Conservation (phyloP, 352 stramenopile species). For the Globisporangium emineosum region DNA sequence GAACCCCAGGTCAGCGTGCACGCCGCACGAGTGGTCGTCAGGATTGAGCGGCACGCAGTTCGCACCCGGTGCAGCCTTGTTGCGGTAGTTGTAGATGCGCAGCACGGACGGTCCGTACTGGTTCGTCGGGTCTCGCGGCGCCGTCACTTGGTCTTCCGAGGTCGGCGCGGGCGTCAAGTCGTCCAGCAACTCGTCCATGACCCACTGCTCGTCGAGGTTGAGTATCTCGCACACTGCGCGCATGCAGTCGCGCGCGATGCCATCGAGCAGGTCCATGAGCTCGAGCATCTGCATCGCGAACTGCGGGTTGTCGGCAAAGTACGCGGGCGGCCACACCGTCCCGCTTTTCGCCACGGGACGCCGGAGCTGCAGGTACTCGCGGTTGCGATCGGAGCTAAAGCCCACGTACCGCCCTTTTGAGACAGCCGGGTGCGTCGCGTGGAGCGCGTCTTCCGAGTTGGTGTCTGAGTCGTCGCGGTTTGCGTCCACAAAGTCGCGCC, state of each 20-base stretch:
- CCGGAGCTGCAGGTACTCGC: slow-evolving; percentile 78
- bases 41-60: slow-evolving; percentile 26
- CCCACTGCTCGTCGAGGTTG: slow-evolving; percentile 58
- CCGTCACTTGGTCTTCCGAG: slow-evolving; percentile 22
- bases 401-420: slow-evolving; percentile 71
- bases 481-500: slow-evolving; percentile 68
- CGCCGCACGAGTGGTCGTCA: slow-evolving; percentile 66
- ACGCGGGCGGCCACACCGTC: slow-evolving; percentile 70
- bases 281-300: slow-evolving; percentile 63
- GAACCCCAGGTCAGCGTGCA: slow-evolving; percentile 76
- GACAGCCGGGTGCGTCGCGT: slow-evolving; percentile 36
- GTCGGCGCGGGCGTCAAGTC: slow-evolving; percentile 33
- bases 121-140: slow-evolving; percentile 38
- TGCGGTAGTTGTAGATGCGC: slow-evolving; percentile 84
- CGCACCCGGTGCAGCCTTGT: slow-evolving; percentile 35
- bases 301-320: slow-evolving; percentile 49
- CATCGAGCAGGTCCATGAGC: slow-evolving; percentile 59
- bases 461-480: slow-evolving; percentile 3
- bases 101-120: slow-evolving; percentile 80
- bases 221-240: slow-evolving; percentile 65
- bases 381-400: slow-evolving; percentile 67
- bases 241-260: slow-evolving; percentile 74
- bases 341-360: slow-evolving; percentile 59
- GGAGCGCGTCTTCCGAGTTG: slow-evolving; percentile 19
- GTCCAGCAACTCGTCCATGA: slow-evolving; percentile 71